These are phyloP conservation scores for Rugosomyces carneus DNA, from an alignment of 1,284 basidiomycete genomes.

Conservation along the genomic window DNA sequence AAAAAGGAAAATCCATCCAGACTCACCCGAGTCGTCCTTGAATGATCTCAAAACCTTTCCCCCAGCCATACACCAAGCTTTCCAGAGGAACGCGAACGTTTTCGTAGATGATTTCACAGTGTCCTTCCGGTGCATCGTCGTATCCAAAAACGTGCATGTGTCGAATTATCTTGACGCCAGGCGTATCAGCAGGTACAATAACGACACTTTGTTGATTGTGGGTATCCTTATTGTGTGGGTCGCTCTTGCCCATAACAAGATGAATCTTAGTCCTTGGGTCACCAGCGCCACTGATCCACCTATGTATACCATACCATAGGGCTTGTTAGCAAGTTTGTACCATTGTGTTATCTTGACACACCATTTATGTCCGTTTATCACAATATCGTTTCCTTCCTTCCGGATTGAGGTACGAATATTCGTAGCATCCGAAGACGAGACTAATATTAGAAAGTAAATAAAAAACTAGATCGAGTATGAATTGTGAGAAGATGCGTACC, in stretches of 20 bases:
- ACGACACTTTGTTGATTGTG: constrained; percentile 92
- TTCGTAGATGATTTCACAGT: constrained; percentile 93
- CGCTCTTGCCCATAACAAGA: constrained; percentile 91
- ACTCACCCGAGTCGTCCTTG: constrained; percentile 91
- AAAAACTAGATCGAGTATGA: constrained; percentile 9
- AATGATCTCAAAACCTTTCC: constrained; percentile 94
- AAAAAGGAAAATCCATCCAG: background rate
- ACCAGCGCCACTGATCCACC: constrained; percentile 97
- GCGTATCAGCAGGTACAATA: constrained; percentile 82
- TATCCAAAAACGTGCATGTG: constrained; percentile 93
- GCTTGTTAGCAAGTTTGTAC: background rate
- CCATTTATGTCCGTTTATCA: constrained; percentile 98
- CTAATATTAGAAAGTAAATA: constrained; percentile 33
- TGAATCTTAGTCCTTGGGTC: constrained; percentile 89
- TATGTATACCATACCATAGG: constrained; percentile 25
- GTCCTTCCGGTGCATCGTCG: constrained; percentile 93
- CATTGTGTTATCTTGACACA: constrained; percentile 19
- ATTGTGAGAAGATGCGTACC: constrained; percentile 42
- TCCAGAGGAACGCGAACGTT: constrained; percentile 84
- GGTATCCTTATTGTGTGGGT: constrained; percentile 63
- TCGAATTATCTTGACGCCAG: constrained; percentile 86
- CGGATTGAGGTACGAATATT: constrained; percentile 91
- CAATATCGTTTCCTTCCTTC: constrained; percentile 82
- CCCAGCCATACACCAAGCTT: constrained; percentile 90
- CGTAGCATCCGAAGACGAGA: constrained; percentile 93